Percentiles rank a stretch among this genome's conserved stretches.
Conservation (phyloP, 78 protist genomes). For the Dictyostelium capitatum region DNA sequence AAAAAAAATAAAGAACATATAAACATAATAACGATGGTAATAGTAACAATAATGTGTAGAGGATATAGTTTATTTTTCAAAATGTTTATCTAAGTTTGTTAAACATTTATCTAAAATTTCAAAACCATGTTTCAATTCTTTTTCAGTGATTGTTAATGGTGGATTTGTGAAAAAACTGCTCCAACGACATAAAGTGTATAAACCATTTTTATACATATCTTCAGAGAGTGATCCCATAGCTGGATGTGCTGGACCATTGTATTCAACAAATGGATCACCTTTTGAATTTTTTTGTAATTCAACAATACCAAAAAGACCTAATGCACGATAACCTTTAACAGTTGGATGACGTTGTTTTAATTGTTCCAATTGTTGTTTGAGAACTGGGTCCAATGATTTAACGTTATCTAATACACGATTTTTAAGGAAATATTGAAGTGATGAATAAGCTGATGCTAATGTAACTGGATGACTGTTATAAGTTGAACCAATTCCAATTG, state of each 20-base stretch:
- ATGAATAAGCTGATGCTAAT: conserved; percentile 83
- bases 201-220: conserved; percentile 62
- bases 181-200: conserved; percentile 78
- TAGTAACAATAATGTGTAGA: too few relatives aligned
- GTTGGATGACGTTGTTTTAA: conserved; percentile 74
- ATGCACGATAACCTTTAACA: conserved; percentile 39
- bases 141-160: conserved; percentile 79
- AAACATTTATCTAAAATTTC: conserved; percentile 64
- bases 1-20: neutral
- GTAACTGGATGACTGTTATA: conserved; percentile 87
- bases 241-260: conserved; percentile 81
- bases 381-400: conserved; percentile 60
- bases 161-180: conserved; percentile 69
- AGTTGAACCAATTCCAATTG: conserved; percentile 84
- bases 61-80: conserved; percentile 85
- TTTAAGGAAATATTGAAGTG: conserved; percentile 68
- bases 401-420: conserved; percentile 69
- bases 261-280: conserved; percentile 67
- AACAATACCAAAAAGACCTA: conserved; percentile 81
- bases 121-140: conserved; percentile 67
- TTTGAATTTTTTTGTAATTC: conserved; percentile 72
- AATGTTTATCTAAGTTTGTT: conserved; percentile 71
- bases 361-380: conserved; percentile 30
- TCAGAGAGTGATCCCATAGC: conserved; percentile 46
- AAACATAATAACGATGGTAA: neutral